A percentile compares a stretch with the other conserved stretches of the same genome.
Evolutionary conservation across 345 rosid genomes (phyloP).

Genomic region (Gossypium mustelinum): DNA sequence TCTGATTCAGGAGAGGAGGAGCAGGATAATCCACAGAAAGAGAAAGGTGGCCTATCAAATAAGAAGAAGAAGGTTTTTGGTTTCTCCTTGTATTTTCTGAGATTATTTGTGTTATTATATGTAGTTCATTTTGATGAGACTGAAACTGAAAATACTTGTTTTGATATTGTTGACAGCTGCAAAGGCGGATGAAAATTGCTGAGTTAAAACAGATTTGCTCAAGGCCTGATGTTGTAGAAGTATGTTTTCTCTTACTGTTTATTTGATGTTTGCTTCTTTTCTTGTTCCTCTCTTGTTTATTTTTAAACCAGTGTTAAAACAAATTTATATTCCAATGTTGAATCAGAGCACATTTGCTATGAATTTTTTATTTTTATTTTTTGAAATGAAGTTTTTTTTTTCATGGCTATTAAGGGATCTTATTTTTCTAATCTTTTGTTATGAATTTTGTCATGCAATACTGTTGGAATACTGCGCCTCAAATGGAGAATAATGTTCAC

Average conservation of each 20-base stretch:
- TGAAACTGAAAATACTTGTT: background rate
- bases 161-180: slow-evolving; percentile 49
- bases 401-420: background rate
- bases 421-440: background rate
- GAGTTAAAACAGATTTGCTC: slow-evolving; percentile 87
- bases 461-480: background rate
- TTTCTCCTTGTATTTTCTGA: background rate
- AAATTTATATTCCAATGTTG: background rate
- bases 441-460: background rate
- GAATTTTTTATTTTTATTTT: background rate
- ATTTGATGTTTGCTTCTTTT: background rate
- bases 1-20: slow-evolving; percentile 84
- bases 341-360: background rate
- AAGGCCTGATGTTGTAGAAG: slow-evolving; percentile 99
- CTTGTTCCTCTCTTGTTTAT: background rate
- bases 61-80: slow-evolving; percentile 45
- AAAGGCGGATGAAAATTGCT: slow-evolving; percentile 91
- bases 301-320: background rate
- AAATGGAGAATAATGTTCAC: background rate
- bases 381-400: background rate
- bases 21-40: slow-evolving; percentile 62
- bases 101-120: background rate
- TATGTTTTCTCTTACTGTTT: slow-evolving; percentile 22
- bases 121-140: slow-evolving; percentile 6
- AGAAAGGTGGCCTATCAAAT: slow-evolving; percentile 66